phyloP scores from a whole-genome alignment of 2,329 filamentous ascomycete genomes.

The Amphichorda felina region DNA sequence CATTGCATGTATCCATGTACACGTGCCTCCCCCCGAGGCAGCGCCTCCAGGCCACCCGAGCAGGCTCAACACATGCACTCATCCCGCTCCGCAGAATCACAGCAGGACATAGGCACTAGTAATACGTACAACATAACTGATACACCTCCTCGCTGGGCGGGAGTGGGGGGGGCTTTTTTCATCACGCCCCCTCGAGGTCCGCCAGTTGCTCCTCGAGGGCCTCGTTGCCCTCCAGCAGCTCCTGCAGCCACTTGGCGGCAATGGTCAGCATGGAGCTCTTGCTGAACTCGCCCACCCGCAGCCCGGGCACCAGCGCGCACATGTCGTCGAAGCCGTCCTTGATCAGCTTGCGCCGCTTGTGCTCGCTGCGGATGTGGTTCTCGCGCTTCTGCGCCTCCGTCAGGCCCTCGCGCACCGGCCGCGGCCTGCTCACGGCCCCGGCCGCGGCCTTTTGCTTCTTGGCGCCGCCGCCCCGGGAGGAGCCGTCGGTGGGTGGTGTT shows the following conservation, averaged over 20 bases:
- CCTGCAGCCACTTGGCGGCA: constrained; percentile 68
- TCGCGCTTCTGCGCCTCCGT: constrained; percentile 71
- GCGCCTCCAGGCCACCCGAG: too few relatives aligned
- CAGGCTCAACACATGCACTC: too few relatives aligned
- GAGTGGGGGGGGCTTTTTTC: too few relatives aligned
- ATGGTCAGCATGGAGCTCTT: constrained; percentile 71
- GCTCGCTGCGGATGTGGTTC: constrained; percentile 80
- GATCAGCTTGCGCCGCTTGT: constrained; percentile 73
- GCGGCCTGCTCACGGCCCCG: constrained; percentile 26
- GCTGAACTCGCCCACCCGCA: constrained; percentile 64
- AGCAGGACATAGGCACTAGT: too few relatives aligned
- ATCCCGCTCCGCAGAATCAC: too few relatives aligned
- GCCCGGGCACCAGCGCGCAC: constrained; percentile 62
- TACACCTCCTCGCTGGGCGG: too few relatives aligned
- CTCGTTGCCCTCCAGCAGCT: constrained; percentile 58
- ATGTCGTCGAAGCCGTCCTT: constrained; percentile 75
- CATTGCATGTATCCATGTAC: too few relatives aligned
- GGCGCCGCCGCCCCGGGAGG: constrained; percentile 21
- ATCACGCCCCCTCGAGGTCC: too few relatives aligned
- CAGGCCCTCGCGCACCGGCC: constrained; percentile 55
- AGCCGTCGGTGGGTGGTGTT: background rate
- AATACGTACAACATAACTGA: too few relatives aligned
- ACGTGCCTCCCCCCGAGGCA: too few relatives aligned
- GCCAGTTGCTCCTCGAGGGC: constrained; percentile 40
- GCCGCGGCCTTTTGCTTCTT: constrained; percentile 45